Conservation (phyloP, 129 eudicot genomes). For the Sambucus nigra region DNA sequence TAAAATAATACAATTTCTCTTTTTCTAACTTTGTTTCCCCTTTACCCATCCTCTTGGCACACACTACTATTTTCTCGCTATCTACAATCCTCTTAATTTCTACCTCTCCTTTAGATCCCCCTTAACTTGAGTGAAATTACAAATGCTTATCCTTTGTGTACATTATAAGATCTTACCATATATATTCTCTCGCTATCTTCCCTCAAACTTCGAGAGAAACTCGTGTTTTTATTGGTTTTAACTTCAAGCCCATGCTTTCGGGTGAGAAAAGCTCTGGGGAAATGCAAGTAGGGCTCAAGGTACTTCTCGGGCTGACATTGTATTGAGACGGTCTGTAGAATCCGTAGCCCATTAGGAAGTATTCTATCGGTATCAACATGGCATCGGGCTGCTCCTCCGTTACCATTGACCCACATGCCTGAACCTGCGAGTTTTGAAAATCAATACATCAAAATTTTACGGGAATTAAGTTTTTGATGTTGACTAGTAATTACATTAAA, state of each 20-base stretch:
- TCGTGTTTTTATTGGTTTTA: slow-evolving; percentile 87
- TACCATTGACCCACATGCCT: slow-evolving; percentile 81
- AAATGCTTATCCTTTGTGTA: slow-evolving; percentile 10
- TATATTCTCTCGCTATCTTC: slow-evolving; percentile 4
- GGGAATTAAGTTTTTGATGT: too few relatives aligned
- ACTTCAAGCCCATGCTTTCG: slow-evolving; percentile 93
- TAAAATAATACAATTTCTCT: slow-evolving; percentile 5
- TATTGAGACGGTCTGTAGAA: slow-evolving; percentile 56
- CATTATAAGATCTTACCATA: slow-evolving; percentile 20
- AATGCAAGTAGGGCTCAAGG: slow-evolving; percentile 78
- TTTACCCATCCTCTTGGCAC: slow-evolving; percentile 12
- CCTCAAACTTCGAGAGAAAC: slow-evolving; percentile 22
- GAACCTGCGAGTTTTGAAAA: slow-evolving; percentile 41
- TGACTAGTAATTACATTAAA: too few relatives aligned
- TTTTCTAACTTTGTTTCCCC: neutral
- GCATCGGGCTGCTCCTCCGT: slow-evolving; percentile 96
- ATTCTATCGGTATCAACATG: slow-evolving; percentile 87
- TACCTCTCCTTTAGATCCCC: slow-evolving; percentile 7
- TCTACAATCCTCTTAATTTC: slow-evolving; percentile 24
- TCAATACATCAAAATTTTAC: too few relatives aligned
- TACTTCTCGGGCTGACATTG: slow-evolving; percentile 87
- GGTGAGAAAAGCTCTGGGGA: slow-evolving; percentile 98
- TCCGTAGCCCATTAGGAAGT: slow-evolving; percentile 87
- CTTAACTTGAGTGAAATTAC: slow-evolving; percentile 13
- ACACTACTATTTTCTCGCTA: slow-evolving; percentile 14